Conservation (phyloP, 495 filamentous ascomycete genomes). For the Penicillium antarcticum region DNA sequence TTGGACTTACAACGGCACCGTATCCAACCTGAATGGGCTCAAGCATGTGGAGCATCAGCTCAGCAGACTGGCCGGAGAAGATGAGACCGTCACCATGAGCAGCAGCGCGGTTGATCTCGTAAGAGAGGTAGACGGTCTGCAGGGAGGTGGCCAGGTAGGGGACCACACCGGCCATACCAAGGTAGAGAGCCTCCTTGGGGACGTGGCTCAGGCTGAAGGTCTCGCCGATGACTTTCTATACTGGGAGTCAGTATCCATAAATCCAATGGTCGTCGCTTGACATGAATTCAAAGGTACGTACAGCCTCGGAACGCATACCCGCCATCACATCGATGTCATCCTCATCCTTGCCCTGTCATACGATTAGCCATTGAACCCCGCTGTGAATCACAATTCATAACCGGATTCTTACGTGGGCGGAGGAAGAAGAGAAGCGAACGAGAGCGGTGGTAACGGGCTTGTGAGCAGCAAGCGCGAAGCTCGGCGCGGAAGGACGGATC, state of each 20-base stretch:
- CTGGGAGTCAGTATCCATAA: conserved; percentile 1
- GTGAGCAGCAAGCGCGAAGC: conserved; percentile 43
- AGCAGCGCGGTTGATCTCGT: conserved; percentile 67
- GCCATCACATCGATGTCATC: conserved; percentile 61
- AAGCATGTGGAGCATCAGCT: conserved; percentile 69
- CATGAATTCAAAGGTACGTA: conserved; percentile 39
- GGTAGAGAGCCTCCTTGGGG: conserved; percentile 72
- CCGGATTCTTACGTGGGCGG: conserved; percentile 30
- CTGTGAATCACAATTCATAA: not conserved
- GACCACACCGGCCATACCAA: conserved; percentile 85
- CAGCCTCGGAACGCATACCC: conserved; percentile 70
- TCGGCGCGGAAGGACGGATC: conserved; percentile 33
- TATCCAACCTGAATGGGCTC: conserved; percentile 93
- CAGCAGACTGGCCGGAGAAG: conserved; percentile 67
- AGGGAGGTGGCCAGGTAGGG: conserved; percentile 88
- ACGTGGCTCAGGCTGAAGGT: conserved; percentile 78
- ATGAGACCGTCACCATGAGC: conserved; percentile 59
- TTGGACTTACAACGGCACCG: conserved; percentile 73
- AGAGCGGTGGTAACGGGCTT: conserved; percentile 53
- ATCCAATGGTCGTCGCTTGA: not conserved
- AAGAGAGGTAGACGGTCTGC: conserved; percentile 82
- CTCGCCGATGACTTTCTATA: conserved; percentile 76
- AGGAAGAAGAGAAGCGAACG: conserved; percentile 43
- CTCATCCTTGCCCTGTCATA: conserved; percentile 18
- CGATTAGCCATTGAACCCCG: conserved; percentile 27